Evolutionary conservation across 2,329 filamentous ascomycete species (phyloP), one percentile per base, ranked within the genome.

Genomic region (Ceratocystis ficicola): DNA sequence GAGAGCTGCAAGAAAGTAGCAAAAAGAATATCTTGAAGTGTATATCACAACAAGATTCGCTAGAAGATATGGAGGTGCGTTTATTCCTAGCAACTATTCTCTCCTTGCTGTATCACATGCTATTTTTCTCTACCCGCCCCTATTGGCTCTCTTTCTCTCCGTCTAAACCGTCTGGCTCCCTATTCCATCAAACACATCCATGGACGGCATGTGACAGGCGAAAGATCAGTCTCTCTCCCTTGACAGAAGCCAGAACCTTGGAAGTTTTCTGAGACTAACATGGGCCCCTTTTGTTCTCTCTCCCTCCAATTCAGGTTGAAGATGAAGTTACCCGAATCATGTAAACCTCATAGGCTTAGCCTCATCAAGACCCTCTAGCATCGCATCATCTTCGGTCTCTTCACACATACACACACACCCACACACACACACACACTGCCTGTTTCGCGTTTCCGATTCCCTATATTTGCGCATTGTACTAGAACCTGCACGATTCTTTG

Each of bases 61-160:
- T 99, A 66, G 94, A 99, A 79, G 94, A 99, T 74, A 96, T 97
- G 87, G 94, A 99, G 90, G 94, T 99, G 78, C 85, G 90, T 86
- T 69, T 63, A 48, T 65, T 68, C 32, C 52, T 12, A n/a, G 7
- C 65, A 65, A 62, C 46, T 62, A 64, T 67, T 30, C 52, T 17
- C 52, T 68, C 62, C 66, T 68, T 50, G 36, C n/a, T 5, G 30
- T 17, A 36, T 8, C 15, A 30, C 30, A 36, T 44, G 44, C 22
- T 22, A n/a, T 10, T 6, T 30, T 57, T 7, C 28, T 17, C 52
- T n/a, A 3, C 17, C 28, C 36, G 44, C 55, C 28, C 48, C 57
- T 44, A 36, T 12, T 12, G 32, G 32, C 10, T 6, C 32, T 61
- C 20, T 5, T 15, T 12, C 6, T 48, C 52, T 32, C 20, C 46